These are phyloP conservation scores for Uronychia binucleata DNA, from an alignment of 73 alveolate genomes.

Conservation along the genomic window DNA sequence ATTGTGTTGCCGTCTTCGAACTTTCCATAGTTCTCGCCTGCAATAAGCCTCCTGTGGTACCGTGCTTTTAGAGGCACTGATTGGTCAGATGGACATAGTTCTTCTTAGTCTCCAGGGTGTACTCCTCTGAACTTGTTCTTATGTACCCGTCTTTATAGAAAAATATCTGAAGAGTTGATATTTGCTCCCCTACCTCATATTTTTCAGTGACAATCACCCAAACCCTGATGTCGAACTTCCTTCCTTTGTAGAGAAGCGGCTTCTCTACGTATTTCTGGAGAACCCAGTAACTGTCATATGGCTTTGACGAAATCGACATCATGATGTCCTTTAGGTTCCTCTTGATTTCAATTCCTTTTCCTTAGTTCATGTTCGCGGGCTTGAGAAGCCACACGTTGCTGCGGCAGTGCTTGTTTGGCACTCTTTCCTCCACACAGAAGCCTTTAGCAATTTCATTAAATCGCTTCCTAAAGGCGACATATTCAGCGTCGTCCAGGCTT, in stretches of 20 bases:
- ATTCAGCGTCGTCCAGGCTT: conserved; percentile 29
- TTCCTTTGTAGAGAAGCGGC: conserved; percentile 85
- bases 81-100: conserved; percentile 88
- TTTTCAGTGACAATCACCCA: conserved; percentile 85
- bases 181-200: conserved; percentile 59
- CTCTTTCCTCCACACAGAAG: conserved; percentile 35
- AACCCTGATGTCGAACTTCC: conserved; percentile 93
- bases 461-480: conserved; percentile 30
- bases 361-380: conserved; percentile 64
- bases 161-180: conserved; percentile 47
- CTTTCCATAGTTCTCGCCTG: conserved; percentile 64
- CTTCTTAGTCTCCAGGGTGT: conserved; percentile 62
- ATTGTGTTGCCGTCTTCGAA: conserved; percentile 87
- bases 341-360: conserved; percentile 65
- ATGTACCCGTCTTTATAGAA: conserved; percentile 61
- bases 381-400: conserved; percentile 63
- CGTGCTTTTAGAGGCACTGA: conserved; percentile 77
- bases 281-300: conserved; percentile 56
- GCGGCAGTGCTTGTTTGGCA: conserved; percentile 59
- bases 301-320: conserved; percentile 30
- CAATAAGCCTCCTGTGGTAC: too few species aligned
- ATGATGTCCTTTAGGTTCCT: conserved; percentile 37
- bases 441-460: conserved; percentile 65
- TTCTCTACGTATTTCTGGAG: conserved; percentile 86
- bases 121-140: conserved; percentile 50